Evolutionary conservation across 805 yeast species (phyloP).

Genomic region (Wickerhamiella shivajii): DNA sequence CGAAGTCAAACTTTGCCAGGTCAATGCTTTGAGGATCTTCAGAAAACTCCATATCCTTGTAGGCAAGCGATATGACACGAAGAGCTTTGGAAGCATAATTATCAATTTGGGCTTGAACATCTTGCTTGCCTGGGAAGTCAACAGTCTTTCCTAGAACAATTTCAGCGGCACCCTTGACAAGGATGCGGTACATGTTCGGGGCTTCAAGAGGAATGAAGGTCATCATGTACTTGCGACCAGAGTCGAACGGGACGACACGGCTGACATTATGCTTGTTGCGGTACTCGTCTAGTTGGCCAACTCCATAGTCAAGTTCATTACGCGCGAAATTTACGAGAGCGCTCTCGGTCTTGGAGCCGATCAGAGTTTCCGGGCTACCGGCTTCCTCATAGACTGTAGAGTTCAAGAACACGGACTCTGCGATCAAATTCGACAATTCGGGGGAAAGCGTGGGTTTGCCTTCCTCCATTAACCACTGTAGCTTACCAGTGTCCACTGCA

Average conservation of each 20-base stretch:
- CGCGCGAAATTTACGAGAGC: slow-evolving; percentile 64
- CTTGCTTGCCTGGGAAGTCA: slow-evolving; percentile 20
- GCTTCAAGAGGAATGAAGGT: slow-evolving; percentile 41
- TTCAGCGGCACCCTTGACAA: slow-evolving; percentile 91
- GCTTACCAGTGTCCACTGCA: slow-evolving; percentile 47
- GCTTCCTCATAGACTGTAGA: slow-evolving; percentile 73
- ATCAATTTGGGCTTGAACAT: slow-evolving; percentile 32
- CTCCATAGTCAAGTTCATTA: slow-evolving; percentile 32
- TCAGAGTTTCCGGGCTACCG: slow-evolving; percentile 38
- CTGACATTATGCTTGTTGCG: slow-evolving; percentile 35
- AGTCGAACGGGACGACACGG: slow-evolving; percentile 81
- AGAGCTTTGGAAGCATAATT: slow-evolving; percentile 63
- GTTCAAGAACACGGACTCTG: slow-evolving; percentile 60
- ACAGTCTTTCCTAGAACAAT: slow-evolving; percentile 41
- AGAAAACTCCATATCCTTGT: slow-evolving; percentile 37
- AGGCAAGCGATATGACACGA: slow-evolving; percentile 81
- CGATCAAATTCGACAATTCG: not conserved
- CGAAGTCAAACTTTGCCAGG: slow-evolving; percentile 16
- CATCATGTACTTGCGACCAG: slow-evolving; percentile 87
- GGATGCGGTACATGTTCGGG: slow-evolving; percentile 35
- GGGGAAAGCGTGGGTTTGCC: slow-evolving; percentile 12
- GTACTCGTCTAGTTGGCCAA: slow-evolving; percentile 33
- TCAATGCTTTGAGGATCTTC: slow-evolving; percentile 1
- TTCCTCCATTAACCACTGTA: slow-evolving; percentile 20
- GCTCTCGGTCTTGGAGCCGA: slow-evolving; percentile 92